Percentiles rank a stretch among this genome's conserved stretches.
Conservation (phyloP, 2,329 filamentous ascomycete genomes). For the Emmonsiellopsis sp. region DNA sequence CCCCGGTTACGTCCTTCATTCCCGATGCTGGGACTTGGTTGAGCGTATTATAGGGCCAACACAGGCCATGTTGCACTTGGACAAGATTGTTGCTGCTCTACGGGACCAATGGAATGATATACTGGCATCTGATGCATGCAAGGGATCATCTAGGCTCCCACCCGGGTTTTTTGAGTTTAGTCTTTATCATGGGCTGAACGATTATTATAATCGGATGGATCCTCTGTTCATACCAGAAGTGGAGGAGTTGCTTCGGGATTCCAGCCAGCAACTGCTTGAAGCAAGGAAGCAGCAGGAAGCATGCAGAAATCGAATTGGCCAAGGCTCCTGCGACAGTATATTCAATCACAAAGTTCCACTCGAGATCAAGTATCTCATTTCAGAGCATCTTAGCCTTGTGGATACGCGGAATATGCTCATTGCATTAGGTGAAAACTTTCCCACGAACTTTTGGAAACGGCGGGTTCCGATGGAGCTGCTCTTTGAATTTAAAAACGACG, state of each 20-base stretch:
- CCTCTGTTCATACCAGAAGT: conserved; percentile 1
- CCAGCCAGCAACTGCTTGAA: not conserved
- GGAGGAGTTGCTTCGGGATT: not conserved
- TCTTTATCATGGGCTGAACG: not conserved
- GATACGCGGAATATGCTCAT: not conserved
- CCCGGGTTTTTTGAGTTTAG: not conserved
- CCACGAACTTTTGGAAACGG: not conserved
- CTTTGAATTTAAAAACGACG: not conserved
- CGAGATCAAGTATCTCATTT: not conserved
- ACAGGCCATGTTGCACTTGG: not conserved
- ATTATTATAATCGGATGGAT: not conserved
- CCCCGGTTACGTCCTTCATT: not conserved
- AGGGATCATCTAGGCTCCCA: not conserved
- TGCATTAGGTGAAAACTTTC: not conserved
- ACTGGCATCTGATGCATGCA: not conserved
- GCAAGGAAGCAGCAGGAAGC: not conserved
- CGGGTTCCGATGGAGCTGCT: not conserved
- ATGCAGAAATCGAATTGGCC: not conserved
- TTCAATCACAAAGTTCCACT: not conserved
- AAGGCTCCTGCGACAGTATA: not conserved
- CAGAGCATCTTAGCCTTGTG: not conserved
- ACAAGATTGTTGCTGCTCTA: not conserved
- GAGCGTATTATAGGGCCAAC: not conserved
- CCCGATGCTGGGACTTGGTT: conserved; percentile 1
- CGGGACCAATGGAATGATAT: not conserved